phyloP scores from a whole-genome alignment of 2,329 filamentous ascomycete species.

The Sclerotinia sclerotiorum region DNA sequence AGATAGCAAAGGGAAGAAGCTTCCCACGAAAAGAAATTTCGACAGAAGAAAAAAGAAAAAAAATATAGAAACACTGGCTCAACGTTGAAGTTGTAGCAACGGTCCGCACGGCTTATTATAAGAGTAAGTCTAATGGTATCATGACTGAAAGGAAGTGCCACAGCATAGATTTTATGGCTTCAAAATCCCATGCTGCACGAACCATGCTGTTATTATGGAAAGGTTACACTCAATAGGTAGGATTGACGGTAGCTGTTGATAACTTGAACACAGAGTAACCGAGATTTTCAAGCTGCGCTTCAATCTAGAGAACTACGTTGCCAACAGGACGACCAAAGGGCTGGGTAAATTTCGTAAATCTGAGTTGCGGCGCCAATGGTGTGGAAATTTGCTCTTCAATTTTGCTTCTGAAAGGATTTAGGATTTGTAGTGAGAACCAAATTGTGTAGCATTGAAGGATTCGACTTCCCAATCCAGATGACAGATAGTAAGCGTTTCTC shows the following conservation, averaged over 20 bases:
- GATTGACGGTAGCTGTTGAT: conserved; percentile 7
- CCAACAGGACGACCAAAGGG: neutral
- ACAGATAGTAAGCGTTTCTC: neutral
- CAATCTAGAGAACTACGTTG: neutral
- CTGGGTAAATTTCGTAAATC: conserved; percentile 3
- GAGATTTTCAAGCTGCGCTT: neutral
- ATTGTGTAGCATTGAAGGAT: conserved; percentile 15
- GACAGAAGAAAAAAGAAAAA: neutral
- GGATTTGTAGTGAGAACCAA: neutral
- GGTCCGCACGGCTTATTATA: conserved; percentile 10
- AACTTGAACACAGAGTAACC: neutral
- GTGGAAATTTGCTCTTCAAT: conserved; percentile 20
- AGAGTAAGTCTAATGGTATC: neutral
- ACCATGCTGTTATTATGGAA: neutral
- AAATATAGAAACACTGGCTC: neutral
- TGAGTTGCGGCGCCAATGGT: neutral
- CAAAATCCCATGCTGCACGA: neutral
- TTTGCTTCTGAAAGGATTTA: neutral
- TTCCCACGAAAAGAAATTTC: neutral
- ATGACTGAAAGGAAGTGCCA: conserved; percentile 7
- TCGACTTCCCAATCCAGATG: neutral
- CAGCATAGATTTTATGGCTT: conserved; percentile 6
- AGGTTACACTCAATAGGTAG: conserved; percentile 17
- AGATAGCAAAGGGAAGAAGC: conserved; percentile 14
- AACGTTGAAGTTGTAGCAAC: neutral